Percentiles rank a stretch among this genome's conserved stretches.
phyloP scores from a whole-genome alignment of 2,329 filamentous ascomycete species.

The Mycosphaerelloides madeirae region DNA sequence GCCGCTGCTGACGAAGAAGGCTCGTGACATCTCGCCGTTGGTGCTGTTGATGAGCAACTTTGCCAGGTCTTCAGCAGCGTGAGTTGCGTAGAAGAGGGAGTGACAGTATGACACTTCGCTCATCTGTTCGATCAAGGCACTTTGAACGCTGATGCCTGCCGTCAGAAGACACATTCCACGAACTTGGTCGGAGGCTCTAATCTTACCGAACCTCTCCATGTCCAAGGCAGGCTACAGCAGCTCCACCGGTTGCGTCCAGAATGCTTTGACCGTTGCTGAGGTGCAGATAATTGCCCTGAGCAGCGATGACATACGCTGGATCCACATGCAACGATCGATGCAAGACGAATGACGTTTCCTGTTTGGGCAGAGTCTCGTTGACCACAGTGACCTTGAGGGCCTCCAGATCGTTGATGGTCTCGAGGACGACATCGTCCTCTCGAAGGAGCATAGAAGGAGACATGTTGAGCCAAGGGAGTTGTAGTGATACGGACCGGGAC shows the following conservation, averaged over 20 bases:
- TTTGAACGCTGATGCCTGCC: conserved; percentile 41
- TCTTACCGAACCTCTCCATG: conserved; percentile 54
- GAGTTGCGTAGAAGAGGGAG: conserved; percentile 54
- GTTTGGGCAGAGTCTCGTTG: conserved; percentile 1
- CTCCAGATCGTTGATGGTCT: conserved; percentile 4
- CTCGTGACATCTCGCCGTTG: conserved; percentile 49
- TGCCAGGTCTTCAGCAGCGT: conserved; percentile 51
- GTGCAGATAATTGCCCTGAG: conserved; percentile 49
- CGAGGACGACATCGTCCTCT: conserved; percentile 24
- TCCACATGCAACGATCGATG: conserved; percentile 48
- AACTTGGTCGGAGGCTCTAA: background rate
- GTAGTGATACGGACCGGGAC: background rate
- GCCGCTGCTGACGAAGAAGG: conserved; percentile 57
- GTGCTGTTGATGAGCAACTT: conserved; percentile 49
- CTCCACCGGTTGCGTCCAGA: conserved; percentile 68
- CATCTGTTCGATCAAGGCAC: conserved; percentile 58
- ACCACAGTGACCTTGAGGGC: no score
- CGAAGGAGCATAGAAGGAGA: conserved; percentile 17
- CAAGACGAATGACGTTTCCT: conserved; percentile 36
- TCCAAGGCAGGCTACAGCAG: conserved; percentile 67
- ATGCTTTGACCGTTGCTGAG: conserved; percentile 55
- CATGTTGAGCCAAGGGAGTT: conserved; percentile 9
- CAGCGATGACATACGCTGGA: conserved; percentile 47
- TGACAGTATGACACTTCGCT: conserved; percentile 55
- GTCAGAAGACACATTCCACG: conserved; percentile 2